Base-by-base conservation (phyloP, 768 basidiomycete species). In the Cubamyces sp. region DNA sequence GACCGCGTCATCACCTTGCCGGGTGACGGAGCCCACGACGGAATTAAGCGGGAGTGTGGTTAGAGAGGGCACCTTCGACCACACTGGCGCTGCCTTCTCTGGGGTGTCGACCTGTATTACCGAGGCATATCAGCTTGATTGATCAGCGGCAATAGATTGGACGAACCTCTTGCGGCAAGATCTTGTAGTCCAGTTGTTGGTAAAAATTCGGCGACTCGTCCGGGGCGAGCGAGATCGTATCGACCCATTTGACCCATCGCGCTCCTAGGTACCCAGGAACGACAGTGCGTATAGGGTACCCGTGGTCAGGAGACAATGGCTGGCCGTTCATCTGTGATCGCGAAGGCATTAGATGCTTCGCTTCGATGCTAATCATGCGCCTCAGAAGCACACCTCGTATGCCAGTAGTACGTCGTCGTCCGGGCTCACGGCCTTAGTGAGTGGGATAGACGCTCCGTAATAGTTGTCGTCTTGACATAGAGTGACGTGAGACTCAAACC, bases 211-310 rank as follows among this genome's bases (percentile, higher is more conserved):
- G 79, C 1, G 87, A 87, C 73, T 90, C 87, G 7, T 73, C 69
- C 0, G 71, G 65, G 5, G 85, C 82, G 59, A 89, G 68, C 26
- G 78, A 74, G 66, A 90, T 84, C 0, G 77, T 82, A 66, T 88
- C 85, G 0, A 88, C 76, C 88, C 89, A 91, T 76, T 91, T 90
- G 8, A 89, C 87, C 86, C 87, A 88, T 12, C 88, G 82, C 30
- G 86, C 88, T 6, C 88, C 88, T 16, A 84, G 77, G 66, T 80
- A 82, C 3, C 89, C 88, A 0, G 89, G 89, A 1, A 85, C 85
- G 42, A 90, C 82, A 8, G 87, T 73, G n/a, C 88, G 84, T 25
- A 91, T 66, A 3, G 88, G 88, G 5, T 81, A 87, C 1, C 88
- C 88, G 49, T 86, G 87, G 57, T 85, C 83, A 1, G 87, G 74